These are phyloP conservation scores for Huntiella savannae DNA, from an alignment of 2,329 filamentous ascomycete genomes.

Conservation along the genomic window DNA sequence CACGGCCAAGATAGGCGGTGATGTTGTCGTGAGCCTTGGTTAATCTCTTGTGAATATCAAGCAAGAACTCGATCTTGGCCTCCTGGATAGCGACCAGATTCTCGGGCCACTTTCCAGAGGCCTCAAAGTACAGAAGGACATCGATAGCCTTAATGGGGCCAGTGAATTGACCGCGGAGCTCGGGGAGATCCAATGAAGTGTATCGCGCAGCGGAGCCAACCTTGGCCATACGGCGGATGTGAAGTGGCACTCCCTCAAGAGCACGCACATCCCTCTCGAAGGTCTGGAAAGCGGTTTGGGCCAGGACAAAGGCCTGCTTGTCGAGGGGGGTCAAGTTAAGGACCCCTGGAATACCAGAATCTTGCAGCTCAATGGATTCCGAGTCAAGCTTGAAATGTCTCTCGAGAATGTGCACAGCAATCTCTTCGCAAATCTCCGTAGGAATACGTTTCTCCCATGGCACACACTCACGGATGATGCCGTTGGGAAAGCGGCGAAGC, in stretches of 20 bases:
- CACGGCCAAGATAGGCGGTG: slow-evolving; percentile 56
- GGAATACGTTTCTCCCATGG: slow-evolving; percentile 56
- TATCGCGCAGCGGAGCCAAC: slow-evolving; percentile 57
- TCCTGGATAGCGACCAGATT: slow-evolving; percentile 79
- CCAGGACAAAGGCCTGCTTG: slow-evolving; percentile 43
- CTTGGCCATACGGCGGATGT: slow-evolving; percentile 60
- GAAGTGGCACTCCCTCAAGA: slow-evolving; percentile 71
- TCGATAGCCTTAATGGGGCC: slow-evolving; percentile 37
- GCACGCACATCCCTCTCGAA: slow-evolving; percentile 61
- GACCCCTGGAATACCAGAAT: slow-evolving; percentile 30
- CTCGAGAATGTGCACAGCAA: slow-evolving; percentile 50
- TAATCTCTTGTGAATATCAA: slow-evolving; percentile 56
- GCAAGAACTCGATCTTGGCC: slow-evolving; percentile 77
- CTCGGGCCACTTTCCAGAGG: slow-evolving; percentile 84
- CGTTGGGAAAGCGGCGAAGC: slow-evolving; percentile 83
- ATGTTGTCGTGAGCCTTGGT: slow-evolving; percentile 39
- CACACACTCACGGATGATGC: slow-evolving; percentile 79
- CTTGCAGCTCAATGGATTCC: slow-evolving; percentile 32
- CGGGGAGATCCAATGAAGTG: slow-evolving; percentile 39
- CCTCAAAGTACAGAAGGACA: slow-evolving; percentile 77
- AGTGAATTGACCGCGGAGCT: slow-evolving; percentile 11
- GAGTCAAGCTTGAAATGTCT: slow-evolving; percentile 46
- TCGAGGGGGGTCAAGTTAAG: slow-evolving; percentile 29
- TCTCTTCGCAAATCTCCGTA: slow-evolving; percentile 57
- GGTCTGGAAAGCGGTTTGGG: slow-evolving; percentile 49